A percentile compares a stretch with the other conserved stretches of the same genome.
Conservation (phyloP, 2,329 filamentous ascomycete species). For the Beauveria pseudobassiana region DNA sequence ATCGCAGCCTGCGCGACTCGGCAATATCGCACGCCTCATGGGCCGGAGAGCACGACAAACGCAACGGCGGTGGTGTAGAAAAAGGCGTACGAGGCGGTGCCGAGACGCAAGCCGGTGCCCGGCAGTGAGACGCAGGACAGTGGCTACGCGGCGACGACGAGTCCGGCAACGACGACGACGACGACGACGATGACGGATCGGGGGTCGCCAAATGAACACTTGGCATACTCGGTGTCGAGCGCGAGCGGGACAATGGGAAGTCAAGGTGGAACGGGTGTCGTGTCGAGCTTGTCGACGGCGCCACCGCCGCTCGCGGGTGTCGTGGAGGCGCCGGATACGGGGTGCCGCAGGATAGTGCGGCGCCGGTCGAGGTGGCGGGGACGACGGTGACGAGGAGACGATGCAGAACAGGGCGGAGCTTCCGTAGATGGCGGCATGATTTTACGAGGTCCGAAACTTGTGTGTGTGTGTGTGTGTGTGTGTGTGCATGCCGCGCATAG, state of each 20-base stretch:
- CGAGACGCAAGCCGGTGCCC: neutral
- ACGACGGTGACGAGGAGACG: conserved; percentile 1
- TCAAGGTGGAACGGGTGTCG: neutral
- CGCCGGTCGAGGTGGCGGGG: conserved; percentile 7
- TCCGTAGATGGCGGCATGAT: neutral
- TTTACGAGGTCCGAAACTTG: neutral
- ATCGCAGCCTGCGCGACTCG: neutral
- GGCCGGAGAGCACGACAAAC: neutral
- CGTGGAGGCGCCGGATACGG: conserved; percentile 3
- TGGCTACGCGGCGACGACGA: neutral
- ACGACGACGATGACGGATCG: neutral
- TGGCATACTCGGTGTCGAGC: conserved; percentile 5
- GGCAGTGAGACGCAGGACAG: neutral
- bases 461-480: too few relatives aligned
- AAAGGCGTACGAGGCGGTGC: neutral
- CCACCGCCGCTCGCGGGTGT: neutral
- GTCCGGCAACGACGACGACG: neutral
- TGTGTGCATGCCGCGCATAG: neutral
- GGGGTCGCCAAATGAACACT: neutral
- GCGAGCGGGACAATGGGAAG: neutral
- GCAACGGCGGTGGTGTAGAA: neutral
- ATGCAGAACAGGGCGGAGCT: conserved; percentile 6
- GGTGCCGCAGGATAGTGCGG: neutral
- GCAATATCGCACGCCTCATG: neutral
- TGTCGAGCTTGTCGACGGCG: neutral